Evolutionary conservation across 225 moss, liverwort and hornwort species (phyloP).

Genomic region (Sphagnum tenellum): DNA sequence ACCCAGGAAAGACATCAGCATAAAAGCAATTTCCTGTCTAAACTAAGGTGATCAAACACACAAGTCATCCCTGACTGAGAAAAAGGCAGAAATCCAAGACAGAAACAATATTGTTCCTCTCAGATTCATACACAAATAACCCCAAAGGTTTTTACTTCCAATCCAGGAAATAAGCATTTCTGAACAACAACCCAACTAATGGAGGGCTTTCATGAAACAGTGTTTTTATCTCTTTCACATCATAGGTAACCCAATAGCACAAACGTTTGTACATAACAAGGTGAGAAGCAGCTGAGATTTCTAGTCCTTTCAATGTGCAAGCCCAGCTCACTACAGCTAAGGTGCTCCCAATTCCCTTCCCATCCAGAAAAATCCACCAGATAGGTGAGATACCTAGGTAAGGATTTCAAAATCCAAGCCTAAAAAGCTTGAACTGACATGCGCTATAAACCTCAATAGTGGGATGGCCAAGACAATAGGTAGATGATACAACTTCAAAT

Average conservation of each 20-base stretch:
- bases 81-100: too few species aligned
- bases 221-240: neutral
- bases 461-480: neutral
- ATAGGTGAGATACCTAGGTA: neutral
- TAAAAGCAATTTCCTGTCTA: too few species aligned
- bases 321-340: neutral
- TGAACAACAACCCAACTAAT: neutral
- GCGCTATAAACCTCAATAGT: too few species aligned
- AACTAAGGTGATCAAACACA: too few species aligned
- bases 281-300: neutral
- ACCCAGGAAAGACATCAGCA: too few species aligned
- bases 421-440: neutral
- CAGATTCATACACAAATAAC: neutral
- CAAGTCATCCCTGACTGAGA: too few species aligned
- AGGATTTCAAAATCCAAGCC: neutral
- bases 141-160: neutral
- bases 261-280: neutral
- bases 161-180: neutral
- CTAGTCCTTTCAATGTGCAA: neutral
- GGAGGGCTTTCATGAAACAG: neutral
- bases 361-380: neutral
- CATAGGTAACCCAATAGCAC: neutral
- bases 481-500: slow-evolving; percentile 5
- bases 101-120: too few species aligned
- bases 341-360: neutral